Base-by-base conservation (phyloP, 1,284 basidiomycete species). In the Xanthoconium separans region DNA sequence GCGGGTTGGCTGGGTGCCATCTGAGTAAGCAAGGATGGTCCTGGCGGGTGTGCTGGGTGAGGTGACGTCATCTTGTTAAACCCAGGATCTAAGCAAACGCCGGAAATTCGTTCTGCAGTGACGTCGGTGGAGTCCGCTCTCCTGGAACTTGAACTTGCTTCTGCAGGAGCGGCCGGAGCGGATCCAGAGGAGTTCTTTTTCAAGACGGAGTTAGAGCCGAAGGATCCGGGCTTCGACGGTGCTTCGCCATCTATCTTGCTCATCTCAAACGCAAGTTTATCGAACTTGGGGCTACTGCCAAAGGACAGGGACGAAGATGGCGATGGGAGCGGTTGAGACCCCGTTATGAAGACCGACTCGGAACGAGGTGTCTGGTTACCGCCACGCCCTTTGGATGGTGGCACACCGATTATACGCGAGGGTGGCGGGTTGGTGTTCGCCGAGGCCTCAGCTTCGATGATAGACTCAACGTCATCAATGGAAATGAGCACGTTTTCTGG, bases 401-500 rank as follows among this genome's bases (percentile, higher is more conserved):
- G 96, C 0, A 99, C 97, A 53, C 96, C 96, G 55, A 98, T 89
- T 44, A 99, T 80, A 61, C 91, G 91, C 2, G 82, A 84, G 2
- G 80, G 89, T n/a, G 84, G 75, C 15, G 77, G 70, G 30, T 76
- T 73, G 10, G 74, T 73, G 41, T 76, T 75, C 18, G 77, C 71
- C 20, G 78, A 78, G 27, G 78, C 75, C 72, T 98, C 95, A 15
- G 91, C 78, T 61, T 89, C 84, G 44, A 99, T 95, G 65, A 98
- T 94, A 4, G 86, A 80, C 69, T 99, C 96, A 62, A 99, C 96
- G 68, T 98, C 93, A 64, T 98, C 96, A 66, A 99, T 98, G 73
- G 87, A 91, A 62, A 99, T 95, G 51, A 99, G 82, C 33, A 99
- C 95, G 73, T 99, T 99, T 72, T 99, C 96, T 0, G 96, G 96